Evolutionary conservation across 352 stramenopile genomes (phyloP).

Genomic region (Pilasporangium apinafurcum): DNA sequence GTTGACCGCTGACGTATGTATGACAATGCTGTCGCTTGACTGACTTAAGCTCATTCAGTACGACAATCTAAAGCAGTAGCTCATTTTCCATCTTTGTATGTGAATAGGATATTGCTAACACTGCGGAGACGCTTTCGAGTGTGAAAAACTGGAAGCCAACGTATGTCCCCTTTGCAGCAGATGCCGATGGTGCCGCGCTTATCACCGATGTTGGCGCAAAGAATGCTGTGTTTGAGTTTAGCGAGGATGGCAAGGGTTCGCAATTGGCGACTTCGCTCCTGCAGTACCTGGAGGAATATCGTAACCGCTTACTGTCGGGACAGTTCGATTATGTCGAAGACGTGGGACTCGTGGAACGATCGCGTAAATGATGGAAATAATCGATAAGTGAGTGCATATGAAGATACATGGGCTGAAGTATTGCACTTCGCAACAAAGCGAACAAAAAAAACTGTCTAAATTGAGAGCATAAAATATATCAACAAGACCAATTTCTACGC

Average conservation of each 20-base stretch:
- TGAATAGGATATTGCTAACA: conserved; percentile 47
- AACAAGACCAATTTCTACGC: conserved; percentile 10
- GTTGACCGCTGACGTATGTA: background rate
- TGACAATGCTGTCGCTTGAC: background rate
- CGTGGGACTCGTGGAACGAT: conserved; percentile 73
- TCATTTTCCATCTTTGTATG: background rate
- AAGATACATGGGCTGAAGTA: too few species aligned
- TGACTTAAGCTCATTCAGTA: too few species aligned
- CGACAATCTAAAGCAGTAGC: too few species aligned
- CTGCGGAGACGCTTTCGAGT: conserved; percentile 30
- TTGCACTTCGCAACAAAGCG: too few species aligned
- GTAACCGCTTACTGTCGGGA: conserved; percentile 73
- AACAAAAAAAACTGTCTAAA: too few species aligned
- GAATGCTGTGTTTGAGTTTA: conserved; percentile 65
- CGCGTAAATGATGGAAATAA: conserved; percentile 33
- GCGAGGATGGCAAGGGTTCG: conserved; percentile 48
- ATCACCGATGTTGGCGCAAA: conserved; percentile 42
- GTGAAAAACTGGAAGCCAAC: conserved; percentile 50
- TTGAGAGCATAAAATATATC: conserved; percentile 3
- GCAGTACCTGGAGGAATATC: conserved; percentile 72
- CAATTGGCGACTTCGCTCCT: conserved; percentile 47
- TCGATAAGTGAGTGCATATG: background rate
- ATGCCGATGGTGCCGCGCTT: conserved; percentile 61
- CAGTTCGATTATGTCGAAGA: conserved; percentile 83
- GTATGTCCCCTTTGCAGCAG: conserved; percentile 66